Evolutionary conservation across 257 asterid species (phyloP).

Genomic region (Petunia axillaris): DNA sequence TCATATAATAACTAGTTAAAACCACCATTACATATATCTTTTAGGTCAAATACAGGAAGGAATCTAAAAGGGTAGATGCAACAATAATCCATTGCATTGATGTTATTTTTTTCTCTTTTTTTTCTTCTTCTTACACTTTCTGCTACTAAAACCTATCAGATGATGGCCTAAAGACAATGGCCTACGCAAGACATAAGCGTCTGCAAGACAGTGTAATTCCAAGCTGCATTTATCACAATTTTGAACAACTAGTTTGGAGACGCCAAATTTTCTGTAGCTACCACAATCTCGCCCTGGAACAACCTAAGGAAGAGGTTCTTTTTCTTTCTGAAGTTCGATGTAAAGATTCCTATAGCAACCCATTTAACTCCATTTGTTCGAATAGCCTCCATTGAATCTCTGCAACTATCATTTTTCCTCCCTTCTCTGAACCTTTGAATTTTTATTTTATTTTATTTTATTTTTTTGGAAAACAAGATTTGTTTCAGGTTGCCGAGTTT

Average conservation of each 20-base stretch:
- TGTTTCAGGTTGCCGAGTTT: neutral
- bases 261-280: neutral
- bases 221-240: constrained; percentile 10
- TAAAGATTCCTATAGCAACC: neutral
- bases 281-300: constrained; percentile 11
- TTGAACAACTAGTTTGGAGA: neutral
- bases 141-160: constrained; percentile 14
- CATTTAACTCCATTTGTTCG: neutral
- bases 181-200: neutral
- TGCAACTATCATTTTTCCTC: constrained; percentile 14
- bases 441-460: too few relatives aligned
- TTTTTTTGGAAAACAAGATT: neutral
- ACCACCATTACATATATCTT: constrained; percentile 8
- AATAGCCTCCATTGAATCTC: constrained; percentile 1
- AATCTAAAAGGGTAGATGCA: neutral
- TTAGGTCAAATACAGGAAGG: neutral
- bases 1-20: neutral
- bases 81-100: neutral
- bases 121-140: constrained; percentile 7
- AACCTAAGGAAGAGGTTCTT: neutral
- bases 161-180: neutral
- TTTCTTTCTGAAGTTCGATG: constrained; percentile 2
- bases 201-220: neutral
- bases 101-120: constrained; percentile 1
- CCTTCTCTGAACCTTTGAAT: neutral